Percentiles rank a stretch among this genome's conserved stretches.
phyloP scores from a whole-genome alignment of 495 filamentous ascomycete genomes.

The Penicillium soppii region DNA sequence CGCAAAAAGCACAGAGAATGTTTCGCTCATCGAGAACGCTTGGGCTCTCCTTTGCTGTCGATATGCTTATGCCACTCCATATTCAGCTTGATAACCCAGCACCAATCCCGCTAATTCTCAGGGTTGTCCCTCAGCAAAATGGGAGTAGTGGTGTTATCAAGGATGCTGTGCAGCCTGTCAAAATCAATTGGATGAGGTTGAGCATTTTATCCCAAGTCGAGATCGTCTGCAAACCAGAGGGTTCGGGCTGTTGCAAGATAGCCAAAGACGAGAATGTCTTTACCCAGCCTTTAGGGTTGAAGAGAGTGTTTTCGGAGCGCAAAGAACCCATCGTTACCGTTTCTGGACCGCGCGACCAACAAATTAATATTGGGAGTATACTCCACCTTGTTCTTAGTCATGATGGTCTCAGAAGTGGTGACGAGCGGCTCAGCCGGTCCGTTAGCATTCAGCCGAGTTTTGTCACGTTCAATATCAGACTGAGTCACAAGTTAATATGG shows the following conservation, averaged over 20 bases:
- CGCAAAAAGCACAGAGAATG: not conserved
- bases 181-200: not conserved
- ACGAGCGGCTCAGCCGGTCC: not conserved
- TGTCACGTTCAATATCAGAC: not conserved
- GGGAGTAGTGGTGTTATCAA: not conserved
- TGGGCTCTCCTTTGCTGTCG: not conserved
- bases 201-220: not conserved
- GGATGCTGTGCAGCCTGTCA: not conserved
- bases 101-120: not conserved
- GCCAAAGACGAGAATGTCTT: not conserved
- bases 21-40: not conserved
- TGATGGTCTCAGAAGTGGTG: not conserved
- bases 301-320: not conserved
- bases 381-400: not conserved
- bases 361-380: not conserved
- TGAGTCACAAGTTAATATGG: not conserved
- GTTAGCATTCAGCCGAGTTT: not conserved
- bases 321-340: not conserved
- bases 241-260: not conserved
- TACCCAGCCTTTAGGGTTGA: not conserved
- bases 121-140: not conserved
- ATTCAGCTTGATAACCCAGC: not conserved
- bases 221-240: not conserved
- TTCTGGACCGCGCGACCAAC: not conserved
- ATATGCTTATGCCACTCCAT: not conserved